Evolutionary conservation across 257 asterid species (phyloP).

Genomic region (Rubia yunnanensis): DNA sequence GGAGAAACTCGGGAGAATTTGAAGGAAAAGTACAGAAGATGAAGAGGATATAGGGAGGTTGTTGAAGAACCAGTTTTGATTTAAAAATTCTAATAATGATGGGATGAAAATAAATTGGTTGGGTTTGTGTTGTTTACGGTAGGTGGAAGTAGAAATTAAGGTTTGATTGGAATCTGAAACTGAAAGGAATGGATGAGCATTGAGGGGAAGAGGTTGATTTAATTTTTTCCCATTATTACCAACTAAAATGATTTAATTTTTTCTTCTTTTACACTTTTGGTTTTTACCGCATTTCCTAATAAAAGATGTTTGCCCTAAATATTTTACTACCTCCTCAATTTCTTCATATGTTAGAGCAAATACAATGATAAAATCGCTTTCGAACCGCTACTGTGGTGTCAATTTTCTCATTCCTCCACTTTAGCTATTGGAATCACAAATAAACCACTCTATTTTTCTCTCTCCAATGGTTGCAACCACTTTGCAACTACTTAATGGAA

Average conservation of each 20-base stretch:
- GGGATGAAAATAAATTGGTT: background rate
- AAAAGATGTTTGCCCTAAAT: no score
- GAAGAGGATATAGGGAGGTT: background rate
- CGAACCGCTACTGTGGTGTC: no score
- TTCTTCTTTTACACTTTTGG: background rate
- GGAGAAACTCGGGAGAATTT: background rate
- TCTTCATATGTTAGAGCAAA: no score
- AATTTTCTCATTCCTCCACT: no score
- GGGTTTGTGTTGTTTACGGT: background rate
- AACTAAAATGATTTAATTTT: background rate
- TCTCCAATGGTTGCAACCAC: no score
- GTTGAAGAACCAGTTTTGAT: slow-evolving; percentile 1
- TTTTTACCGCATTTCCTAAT: no score
- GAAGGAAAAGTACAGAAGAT: background rate
- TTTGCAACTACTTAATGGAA: no score
- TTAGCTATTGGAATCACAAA: no score
- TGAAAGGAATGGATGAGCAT: background rate
- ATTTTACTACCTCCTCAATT: no score
- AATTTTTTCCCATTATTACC: background rate
- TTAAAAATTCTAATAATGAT: background rate
- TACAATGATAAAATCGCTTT: no score
- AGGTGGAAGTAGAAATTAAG: background rate
- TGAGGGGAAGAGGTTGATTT: background rate
- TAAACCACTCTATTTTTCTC: no score
- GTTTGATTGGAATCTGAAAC: background rate